A percentile compares a stretch with the other conserved stretches of the same genome.
phyloP scores from a whole-genome alignment of 768 basidiomycete species.

The Naganishia friedmannii region DNA sequence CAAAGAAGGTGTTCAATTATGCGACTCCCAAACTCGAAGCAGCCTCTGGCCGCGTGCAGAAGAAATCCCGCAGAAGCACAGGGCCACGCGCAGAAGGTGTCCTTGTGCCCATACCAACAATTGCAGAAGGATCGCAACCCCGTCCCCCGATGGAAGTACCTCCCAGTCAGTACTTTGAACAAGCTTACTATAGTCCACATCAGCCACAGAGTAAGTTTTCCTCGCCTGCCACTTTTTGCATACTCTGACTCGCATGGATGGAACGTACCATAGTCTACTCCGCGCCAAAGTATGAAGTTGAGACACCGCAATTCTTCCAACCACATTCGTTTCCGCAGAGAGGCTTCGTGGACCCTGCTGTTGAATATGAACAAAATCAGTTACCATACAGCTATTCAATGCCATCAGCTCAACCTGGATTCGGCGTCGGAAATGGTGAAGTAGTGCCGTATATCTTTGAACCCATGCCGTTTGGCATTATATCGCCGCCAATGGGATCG shows the following conservation, averaged over 20 bases:
- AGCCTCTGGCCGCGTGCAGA: constrained; percentile 2
- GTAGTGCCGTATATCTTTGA: constrained; percentile 37
- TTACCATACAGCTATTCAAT: not conserved
- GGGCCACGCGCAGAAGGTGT: not conserved
- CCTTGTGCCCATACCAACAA: not conserved
- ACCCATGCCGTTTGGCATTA: constrained; percentile 31
- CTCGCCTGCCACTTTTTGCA: not conserved
- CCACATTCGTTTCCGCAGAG: not conserved
- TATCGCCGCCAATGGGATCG: not conserved
- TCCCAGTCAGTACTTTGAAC: not conserved
- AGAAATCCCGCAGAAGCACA: constrained; percentile 6
- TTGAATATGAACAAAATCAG: too few species aligned
- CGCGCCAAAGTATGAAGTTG: not conserved
- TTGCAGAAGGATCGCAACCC: not conserved
- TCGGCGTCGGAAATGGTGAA: constrained; percentile 21
- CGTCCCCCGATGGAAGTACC: not conserved
- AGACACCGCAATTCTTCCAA: not conserved
- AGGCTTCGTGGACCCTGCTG: not conserved
- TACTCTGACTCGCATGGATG: not conserved
- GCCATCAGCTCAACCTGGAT: constrained; percentile 28
- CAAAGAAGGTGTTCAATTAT: not conserved
- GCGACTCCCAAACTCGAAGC: not conserved
- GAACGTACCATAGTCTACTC: not conserved
- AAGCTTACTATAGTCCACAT: not conserved
- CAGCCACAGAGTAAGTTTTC: not conserved